These are phyloP conservation scores for Kodamaea leandrae DNA, from an alignment of 805 yeast genomes.

Conservation along the genomic window DNA sequence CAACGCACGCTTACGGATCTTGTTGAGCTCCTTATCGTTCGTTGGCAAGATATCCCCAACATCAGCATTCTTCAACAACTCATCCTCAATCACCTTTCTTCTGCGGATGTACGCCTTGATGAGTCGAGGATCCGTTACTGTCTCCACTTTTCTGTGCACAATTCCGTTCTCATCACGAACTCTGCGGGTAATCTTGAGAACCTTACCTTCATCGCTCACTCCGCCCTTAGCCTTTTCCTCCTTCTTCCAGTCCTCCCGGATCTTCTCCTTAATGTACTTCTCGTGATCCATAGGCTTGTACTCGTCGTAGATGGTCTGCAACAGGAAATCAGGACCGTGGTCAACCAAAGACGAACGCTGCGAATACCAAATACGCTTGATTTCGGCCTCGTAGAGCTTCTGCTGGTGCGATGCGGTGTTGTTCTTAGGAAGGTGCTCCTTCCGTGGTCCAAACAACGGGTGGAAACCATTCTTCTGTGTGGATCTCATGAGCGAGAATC, in stretches of 20 bases:
- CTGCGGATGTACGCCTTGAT: conserved; percentile 80
- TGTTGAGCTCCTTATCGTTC: conserved; percentile 79
- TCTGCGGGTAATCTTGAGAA: conserved; percentile 64
- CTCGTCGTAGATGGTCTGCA: conserved; percentile 35
- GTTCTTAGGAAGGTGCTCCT: conserved; percentile 38
- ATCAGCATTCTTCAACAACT: conserved; percentile 52
- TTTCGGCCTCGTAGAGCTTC: conserved; percentile 87
- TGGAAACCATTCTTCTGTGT: conserved; percentile 93
- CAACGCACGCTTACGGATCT: conserved; percentile 68
- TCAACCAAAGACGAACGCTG: conserved; percentile 60
- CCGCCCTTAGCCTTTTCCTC: conserved; percentile 29
- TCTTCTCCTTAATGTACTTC: conserved; percentile 30
- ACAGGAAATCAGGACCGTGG: conserved; percentile 33
- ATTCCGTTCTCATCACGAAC: conserved; percentile 82
- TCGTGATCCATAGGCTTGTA: conserved; percentile 37
- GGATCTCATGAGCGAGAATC: conserved; percentile 81
- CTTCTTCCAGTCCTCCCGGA: conserved; percentile 35
- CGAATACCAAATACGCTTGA: conserved; percentile 83
- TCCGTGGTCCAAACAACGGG: conserved; percentile 35
- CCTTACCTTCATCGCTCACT: conserved; percentile 21
- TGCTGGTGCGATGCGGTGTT: conserved; percentile 62
- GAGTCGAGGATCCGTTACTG: conserved; percentile 80
- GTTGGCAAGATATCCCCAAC: conserved; percentile 74
- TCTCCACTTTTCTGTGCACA: conserved; percentile 74
- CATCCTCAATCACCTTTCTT: conserved; percentile 62